Percentiles rank a stretch among this genome's conserved stretches.
Conservation (phyloP, 805 yeast species). For the Torulaspora quercuum region DNA sequence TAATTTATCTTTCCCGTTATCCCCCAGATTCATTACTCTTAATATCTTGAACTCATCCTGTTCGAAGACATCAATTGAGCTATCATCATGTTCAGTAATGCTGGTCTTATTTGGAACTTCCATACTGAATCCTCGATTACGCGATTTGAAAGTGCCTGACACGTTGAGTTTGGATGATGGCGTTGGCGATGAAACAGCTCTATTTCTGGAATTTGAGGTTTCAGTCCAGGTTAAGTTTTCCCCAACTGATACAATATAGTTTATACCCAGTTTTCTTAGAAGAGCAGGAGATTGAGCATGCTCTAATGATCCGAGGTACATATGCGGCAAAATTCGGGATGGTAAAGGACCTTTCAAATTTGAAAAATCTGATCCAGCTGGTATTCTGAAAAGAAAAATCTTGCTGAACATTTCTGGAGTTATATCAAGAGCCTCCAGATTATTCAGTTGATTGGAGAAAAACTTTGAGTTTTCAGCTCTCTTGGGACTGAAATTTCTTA, state of each 20-base stretch:
- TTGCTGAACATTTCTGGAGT: slow-evolving; percentile 36
- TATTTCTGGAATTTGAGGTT: slow-evolving; percentile 11
- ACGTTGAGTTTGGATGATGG: slow-evolving; percentile 3
- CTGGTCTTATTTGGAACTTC: background rate
- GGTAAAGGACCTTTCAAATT: slow-evolving; percentile 67
- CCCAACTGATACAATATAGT: slow-evolving; percentile 80
- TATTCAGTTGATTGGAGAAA: background rate
- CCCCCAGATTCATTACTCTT: slow-evolving; percentile 75
- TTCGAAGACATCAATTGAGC: slow-evolving; percentile 20
- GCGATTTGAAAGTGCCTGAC: slow-evolving; percentile 1
- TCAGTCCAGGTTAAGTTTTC: slow-evolving; percentile 64
- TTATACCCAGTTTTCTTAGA: slow-evolving; percentile 62
- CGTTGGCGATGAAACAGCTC: slow-evolving; percentile 22
- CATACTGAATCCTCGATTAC: slow-evolving; percentile 8
- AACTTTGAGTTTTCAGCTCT: slow-evolving; percentile 18
- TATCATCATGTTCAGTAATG: slow-evolving; percentile 4
- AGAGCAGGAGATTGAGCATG: slow-evolving; percentile 76
- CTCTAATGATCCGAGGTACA: slow-evolving; percentile 77
- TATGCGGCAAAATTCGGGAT: slow-evolving; percentile 74
- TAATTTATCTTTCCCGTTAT: slow-evolving; percentile 85
- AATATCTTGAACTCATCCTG: slow-evolving; percentile 34
- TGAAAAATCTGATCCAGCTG: slow-evolving; percentile 29
- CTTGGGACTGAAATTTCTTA: slow-evolving; percentile 59
- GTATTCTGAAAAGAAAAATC: slow-evolving; percentile 32
- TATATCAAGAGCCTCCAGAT: slow-evolving; percentile 20